Conservation (phyloP, 306 rosid genomes). For the Cucurbita maxima region DNA sequence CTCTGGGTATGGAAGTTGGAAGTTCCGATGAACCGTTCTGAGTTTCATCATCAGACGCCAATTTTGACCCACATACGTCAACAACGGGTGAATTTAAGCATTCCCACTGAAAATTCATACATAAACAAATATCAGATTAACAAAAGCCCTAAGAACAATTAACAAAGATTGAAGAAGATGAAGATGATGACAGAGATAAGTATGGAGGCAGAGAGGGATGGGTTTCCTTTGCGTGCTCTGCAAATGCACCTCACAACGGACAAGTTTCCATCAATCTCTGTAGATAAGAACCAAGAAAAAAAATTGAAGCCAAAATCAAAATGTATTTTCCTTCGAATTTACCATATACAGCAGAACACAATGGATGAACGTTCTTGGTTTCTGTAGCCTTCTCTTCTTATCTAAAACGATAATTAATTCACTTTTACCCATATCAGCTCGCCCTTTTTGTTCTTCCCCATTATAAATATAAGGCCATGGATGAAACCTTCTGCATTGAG, state of each 20-base stretch:
- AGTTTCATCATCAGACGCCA: background rate
- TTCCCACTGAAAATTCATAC: background rate
- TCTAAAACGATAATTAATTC: constrained; percentile 13
- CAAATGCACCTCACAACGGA: constrained; percentile 30
- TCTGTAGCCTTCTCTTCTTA: constrained; percentile 28
- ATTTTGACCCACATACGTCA: background rate
- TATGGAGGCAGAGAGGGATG: background rate
- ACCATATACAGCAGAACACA: background rate
- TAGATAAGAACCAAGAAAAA: constrained; percentile 14
- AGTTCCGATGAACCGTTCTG: background rate
- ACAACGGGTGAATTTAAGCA: background rate
- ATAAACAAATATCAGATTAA: background rate
- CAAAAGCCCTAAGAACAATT: background rate
- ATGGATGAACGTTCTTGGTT: constrained; percentile 14
- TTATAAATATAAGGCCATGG: constrained; percentile 39
- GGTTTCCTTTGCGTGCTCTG: constrained; percentile 41
- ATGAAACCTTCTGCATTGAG: constrained; percentile 5
- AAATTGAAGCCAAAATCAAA: background rate
- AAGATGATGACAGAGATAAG: background rate
- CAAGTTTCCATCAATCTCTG: constrained; percentile 26
- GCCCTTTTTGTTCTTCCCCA: background rate
- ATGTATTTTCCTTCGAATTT: background rate
- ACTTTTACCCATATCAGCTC: constrained; percentile 5
- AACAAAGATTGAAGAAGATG: background rate
- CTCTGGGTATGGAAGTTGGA: background rate